Conservation (phyloP, 345 rosid species). For the Dimocarpus longan region DNA sequence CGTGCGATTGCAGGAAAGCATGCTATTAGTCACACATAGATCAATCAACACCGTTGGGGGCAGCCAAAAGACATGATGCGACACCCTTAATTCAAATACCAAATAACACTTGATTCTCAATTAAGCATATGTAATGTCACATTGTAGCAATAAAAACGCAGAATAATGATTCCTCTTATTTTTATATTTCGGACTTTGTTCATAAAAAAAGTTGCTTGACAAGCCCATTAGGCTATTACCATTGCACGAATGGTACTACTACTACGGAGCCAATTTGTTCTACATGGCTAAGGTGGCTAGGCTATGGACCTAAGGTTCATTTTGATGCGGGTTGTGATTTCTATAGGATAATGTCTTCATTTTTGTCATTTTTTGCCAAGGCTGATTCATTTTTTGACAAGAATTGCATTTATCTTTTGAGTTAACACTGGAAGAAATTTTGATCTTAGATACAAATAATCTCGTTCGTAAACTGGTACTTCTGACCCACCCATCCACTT, state of each 20-base stretch:
- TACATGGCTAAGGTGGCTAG: neutral
- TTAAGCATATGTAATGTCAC: no score
- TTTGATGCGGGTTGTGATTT: conserved; percentile 42
- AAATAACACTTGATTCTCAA: no score
- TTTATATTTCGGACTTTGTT: no score
- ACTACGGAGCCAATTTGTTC: no score
- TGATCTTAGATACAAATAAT: neutral
- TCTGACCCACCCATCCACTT: neutral
- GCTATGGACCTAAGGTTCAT: conserved; percentile 41
- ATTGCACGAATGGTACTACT: no score
- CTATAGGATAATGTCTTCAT: conserved; percentile 38
- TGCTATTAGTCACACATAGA: neutral
- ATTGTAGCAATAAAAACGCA: no score
- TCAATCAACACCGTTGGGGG: neutral
- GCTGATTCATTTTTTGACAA: neutral
- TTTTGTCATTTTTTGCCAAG: neutral
- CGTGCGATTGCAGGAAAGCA: neutral
- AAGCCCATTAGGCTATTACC: no score
- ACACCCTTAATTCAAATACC: no score
- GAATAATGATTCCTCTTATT: no score
- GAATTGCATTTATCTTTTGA: neutral
- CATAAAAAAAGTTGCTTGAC: no score
- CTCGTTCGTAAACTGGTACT: neutral
- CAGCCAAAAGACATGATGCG: no score
- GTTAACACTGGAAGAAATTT: neutral